These are phyloP conservation scores for Ascomycota sp. DNA, from an alignment of 2,329 filamentous ascomycete species.

Conservation along the genomic window DNA sequence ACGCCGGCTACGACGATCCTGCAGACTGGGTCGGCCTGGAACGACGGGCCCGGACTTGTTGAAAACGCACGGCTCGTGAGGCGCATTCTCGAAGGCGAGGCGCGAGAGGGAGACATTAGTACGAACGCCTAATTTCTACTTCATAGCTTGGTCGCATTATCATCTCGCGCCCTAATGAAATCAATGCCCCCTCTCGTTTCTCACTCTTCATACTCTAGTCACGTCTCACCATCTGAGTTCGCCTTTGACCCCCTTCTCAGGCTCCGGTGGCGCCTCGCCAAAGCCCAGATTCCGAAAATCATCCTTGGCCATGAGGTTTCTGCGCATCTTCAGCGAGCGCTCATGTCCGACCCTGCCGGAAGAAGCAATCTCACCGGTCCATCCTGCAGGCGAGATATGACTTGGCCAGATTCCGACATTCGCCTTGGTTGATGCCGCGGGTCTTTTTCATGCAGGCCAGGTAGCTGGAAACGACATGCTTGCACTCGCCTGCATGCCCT, in stretches of 20 bases:
- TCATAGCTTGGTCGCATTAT: too few species aligned
- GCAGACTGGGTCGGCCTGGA: too few species aligned
- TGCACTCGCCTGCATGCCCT: conserved; percentile 58
- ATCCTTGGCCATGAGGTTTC: conserved; percentile 90
- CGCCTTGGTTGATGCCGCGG: conserved; percentile 65
- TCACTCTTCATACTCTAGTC: neutral
- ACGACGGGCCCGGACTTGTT: too few species aligned
- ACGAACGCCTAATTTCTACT: too few species aligned
- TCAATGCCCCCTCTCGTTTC: too few species aligned
- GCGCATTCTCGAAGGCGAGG: too few species aligned
- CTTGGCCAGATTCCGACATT: conserved; percentile 74
- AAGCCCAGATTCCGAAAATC: conserved; percentile 91
- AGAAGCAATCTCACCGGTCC: conserved; percentile 48
- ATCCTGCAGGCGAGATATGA: conserved; percentile 80
- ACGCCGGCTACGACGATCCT: too few species aligned
- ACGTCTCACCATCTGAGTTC: conserved; percentile 16
- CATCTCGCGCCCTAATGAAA: too few species aligned
- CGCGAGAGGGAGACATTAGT: too few species aligned
- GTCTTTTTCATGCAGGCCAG: conserved; percentile 71
- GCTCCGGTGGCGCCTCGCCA: conserved; percentile 6
- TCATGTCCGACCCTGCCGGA: neutral
- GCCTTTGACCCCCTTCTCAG: conserved; percentile 16
- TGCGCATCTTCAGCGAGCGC: conserved; percentile 11
- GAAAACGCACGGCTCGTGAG: too few species aligned
- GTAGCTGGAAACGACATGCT: conserved; percentile 67